Evolutionary conservation across 371 early-diverging fungal species (phyloP).

Genomic region (Circinella umbellata): DNA sequence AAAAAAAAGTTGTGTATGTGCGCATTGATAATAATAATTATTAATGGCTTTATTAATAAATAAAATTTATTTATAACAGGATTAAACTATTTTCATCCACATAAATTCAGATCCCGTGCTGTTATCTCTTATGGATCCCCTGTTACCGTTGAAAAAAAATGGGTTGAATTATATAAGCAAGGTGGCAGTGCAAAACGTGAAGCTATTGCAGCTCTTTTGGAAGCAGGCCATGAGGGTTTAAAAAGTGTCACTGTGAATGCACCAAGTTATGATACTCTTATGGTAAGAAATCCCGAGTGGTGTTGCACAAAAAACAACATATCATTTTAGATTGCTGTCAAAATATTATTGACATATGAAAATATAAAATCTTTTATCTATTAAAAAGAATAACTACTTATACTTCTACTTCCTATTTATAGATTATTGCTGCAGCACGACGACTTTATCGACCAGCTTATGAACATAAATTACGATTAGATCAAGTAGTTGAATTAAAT

Average conservation of each 20-base stretch:
- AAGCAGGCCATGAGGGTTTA: slow-evolving; percentile 64
- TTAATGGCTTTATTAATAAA: neutral
- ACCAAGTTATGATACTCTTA: slow-evolving; percentile 78
- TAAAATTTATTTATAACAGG: slow-evolving; percentile 34
- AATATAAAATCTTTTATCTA: neutral
- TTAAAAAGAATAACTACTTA: slow-evolving; percentile 19
- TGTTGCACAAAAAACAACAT: neutral
- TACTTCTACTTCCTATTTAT: neutral
- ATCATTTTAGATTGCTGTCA: too few species aligned
- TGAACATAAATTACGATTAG: slow-evolving; percentile 61
- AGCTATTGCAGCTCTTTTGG: slow-evolving; percentile 69
- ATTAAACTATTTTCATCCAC: slow-evolving; percentile 88
- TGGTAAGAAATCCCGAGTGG: slow-evolving; percentile 41
- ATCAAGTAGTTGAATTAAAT: slow-evolving; percentile 69
- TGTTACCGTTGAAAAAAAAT: slow-evolving; percentile 64
- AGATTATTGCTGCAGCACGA: slow-evolving; percentile 76
- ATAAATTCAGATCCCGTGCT: slow-evolving; percentile 88
- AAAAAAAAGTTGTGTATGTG: neutral
- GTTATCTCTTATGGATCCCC: slow-evolving; percentile 88
- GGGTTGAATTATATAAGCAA: slow-evolving; percentile 68
- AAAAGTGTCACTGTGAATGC: slow-evolving; percentile 84
- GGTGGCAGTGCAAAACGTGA: slow-evolving; percentile 78
- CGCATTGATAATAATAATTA: neutral
- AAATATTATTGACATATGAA: slow-evolving; percentile 8
- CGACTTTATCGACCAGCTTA: slow-evolving; percentile 70